Evolutionary conservation across 2,329 filamentous ascomycete genomes (phyloP).

Genomic region (Alternaria longipes): DNA sequence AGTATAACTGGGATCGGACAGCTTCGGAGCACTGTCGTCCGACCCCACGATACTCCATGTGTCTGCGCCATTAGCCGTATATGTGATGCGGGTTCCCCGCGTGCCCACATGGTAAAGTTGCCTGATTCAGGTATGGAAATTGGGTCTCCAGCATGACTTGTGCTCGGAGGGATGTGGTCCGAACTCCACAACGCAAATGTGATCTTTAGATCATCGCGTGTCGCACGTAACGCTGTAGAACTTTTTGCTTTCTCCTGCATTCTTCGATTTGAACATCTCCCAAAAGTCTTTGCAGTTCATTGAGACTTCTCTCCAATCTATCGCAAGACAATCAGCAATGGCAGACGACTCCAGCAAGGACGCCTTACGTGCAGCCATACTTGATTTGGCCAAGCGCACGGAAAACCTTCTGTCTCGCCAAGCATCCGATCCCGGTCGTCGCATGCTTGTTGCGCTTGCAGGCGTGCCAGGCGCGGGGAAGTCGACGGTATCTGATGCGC

Average conservation of each 20-base stretch:
- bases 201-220: conserved; percentile 1
- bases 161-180: conserved; percentile 32
- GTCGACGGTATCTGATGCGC: conserved; percentile 35
- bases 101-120: conserved; percentile 16
- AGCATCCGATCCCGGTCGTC: conserved; percentile 28
- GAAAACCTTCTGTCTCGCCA: conserved; percentile 31
- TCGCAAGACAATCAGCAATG: conserved; percentile 12
- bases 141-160: conserved; percentile 18
- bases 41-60: conserved; percentile 19
- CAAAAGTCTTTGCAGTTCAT: not conserved
- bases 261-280: not conserved
- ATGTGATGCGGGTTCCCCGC: conserved; percentile 10
- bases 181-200: conserved; percentile 22
- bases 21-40: conserved; percentile 28
- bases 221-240: not conserved
- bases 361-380: conserved; percentile 22
- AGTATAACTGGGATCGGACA: conserved; percentile 17
- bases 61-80: conserved; percentile 8
- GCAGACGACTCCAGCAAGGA: conserved; percentile 16
- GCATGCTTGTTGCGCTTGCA: conserved; percentile 38
- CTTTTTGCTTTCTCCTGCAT: not conserved
- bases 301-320: not conserved
- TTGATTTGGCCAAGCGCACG: conserved; percentile 31
- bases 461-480: conserved; percentile 42
- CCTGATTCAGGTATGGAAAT: conserved; percentile 10